Conservation (phyloP, 805 yeast species). For the fission yeast (Schizosaccharomyces pombe) region DNA sequence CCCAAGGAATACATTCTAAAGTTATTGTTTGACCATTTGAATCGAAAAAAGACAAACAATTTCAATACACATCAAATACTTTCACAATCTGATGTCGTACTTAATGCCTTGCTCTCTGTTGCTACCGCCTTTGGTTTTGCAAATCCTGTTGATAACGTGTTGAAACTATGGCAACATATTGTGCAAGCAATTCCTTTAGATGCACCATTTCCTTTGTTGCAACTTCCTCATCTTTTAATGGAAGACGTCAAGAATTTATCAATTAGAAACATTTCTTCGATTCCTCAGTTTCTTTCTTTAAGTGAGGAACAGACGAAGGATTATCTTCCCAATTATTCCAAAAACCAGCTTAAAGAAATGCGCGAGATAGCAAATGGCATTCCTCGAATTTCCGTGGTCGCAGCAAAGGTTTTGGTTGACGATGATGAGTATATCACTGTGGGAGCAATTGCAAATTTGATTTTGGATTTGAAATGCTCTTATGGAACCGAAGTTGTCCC, state of each 20-base stretch:
- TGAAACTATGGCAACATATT: slow-evolving; percentile 8
- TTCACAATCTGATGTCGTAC: background rate
- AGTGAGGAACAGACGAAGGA: slow-evolving; percentile 14
- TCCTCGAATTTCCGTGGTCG: slow-evolving; percentile 8
- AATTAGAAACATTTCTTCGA: background rate
- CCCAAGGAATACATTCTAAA: slow-evolving; percentile 24
- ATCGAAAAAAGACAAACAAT: background rate
- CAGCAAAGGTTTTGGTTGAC: slow-evolving; percentile 28
- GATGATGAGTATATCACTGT: slow-evolving; percentile 60
- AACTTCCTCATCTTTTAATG: slow-evolving; percentile 50
- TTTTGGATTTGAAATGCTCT: slow-evolving; percentile 18
- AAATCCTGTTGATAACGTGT: slow-evolving; percentile 17
- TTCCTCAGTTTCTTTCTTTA: slow-evolving; percentile 5
- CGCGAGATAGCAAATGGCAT: slow-evolving; percentile 8
- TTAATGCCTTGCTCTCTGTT: background rate
- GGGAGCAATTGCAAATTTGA: slow-evolving; percentile 48
- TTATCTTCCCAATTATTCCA: slow-evolving; percentile 8
- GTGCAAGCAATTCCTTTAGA: slow-evolving; percentile 9
- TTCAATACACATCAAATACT: background rate
- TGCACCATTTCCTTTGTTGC: slow-evolving; percentile 19
- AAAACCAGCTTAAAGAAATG: slow-evolving; percentile 7
- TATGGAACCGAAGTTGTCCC: slow-evolving; percentile 9
- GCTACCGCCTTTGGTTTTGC: slow-evolving; percentile 14
- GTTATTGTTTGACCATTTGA: slow-evolving; percentile 4
- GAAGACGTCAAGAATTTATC: slow-evolving; percentile 14